Conservation (phyloP, 768 basidiomycete species). For the Pleurotus tuber-regium region DNA sequence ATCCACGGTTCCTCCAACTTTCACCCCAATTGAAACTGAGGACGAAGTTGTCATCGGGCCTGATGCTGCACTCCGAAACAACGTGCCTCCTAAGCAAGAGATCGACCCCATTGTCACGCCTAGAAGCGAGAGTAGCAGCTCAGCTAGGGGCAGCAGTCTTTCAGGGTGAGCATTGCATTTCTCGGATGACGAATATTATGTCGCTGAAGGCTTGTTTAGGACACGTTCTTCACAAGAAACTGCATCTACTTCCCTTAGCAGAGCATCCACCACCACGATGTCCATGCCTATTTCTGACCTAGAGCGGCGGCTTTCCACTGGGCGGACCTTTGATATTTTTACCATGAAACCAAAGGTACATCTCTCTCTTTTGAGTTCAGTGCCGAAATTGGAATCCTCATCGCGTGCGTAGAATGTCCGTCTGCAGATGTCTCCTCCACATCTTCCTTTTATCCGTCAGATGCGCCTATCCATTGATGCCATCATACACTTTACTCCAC, state of each 20-base stretch:
- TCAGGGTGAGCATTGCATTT: conserved; percentile 47
- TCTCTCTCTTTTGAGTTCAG: conserved; percentile 4
- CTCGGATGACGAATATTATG: background rate
- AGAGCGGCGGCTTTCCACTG: conserved; percentile 75
- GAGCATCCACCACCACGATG: conserved; percentile 48
- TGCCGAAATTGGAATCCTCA: conserved; percentile 7
- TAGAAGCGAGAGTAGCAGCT: conserved; percentile 35
- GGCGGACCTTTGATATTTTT: conserved; percentile 87
- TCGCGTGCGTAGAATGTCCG: conserved; percentile 66
- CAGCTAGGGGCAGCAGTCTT: conserved; percentile 47
- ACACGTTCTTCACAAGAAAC: conserved; percentile 63
- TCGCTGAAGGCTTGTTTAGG: conserved; percentile 27
- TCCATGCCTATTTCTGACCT: conserved; percentile 69
- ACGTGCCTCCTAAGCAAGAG: background rate
- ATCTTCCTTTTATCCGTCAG: conserved; percentile 73
- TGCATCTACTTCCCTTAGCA: conserved; percentile 49
- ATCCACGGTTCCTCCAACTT: conserved; percentile 16
- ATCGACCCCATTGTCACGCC: background rate
- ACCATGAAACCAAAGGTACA: conserved; percentile 89
- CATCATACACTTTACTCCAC: conserved; percentile 73
- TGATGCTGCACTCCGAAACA: conserved; percentile 24
- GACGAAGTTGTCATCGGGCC: conserved; percentile 62
- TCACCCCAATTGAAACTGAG: conserved; percentile 33
- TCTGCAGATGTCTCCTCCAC: conserved; percentile 84
- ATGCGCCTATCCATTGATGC: conserved; percentile 73